These are phyloP conservation scores for Juglanconis juglandina DNA, from an alignment of 2,329 filamentous ascomycete genomes.

Conservation along the genomic window DNA sequence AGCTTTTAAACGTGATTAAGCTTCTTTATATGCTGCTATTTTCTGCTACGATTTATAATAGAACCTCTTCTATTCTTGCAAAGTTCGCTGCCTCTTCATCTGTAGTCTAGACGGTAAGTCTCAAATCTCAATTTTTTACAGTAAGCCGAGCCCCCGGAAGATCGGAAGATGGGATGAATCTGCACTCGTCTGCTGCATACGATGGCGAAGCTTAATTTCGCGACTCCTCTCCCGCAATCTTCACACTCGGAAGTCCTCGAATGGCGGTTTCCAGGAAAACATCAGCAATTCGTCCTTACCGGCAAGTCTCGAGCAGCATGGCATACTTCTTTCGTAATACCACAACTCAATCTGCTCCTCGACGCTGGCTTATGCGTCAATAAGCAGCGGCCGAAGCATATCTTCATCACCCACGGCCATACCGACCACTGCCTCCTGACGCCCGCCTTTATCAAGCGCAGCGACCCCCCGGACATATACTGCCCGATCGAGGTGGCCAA, in stretches of 20 bases:
- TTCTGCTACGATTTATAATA: no score
- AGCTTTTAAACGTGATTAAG: no score
- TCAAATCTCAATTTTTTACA: neutral
- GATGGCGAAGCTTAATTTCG: conserved; percentile 29
- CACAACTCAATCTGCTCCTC: conserved; percentile 46
- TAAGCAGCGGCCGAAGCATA: conserved; percentile 43
- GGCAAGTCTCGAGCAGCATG: conserved; percentile 47
- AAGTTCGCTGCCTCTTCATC: no score
- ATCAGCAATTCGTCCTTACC: conserved; percentile 39
- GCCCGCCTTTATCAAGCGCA: conserved; percentile 40
- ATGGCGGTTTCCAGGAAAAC: conserved; percentile 42
- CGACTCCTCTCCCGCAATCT: conserved; percentile 42
- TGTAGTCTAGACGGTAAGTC: no score
- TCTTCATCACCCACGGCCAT: conserved; percentile 50
- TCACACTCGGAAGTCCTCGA: conserved; percentile 42
- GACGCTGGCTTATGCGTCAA: conserved; percentile 47
- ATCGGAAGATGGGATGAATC: no score
- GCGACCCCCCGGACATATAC: conserved; percentile 44
- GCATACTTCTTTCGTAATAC: conserved; percentile 50
- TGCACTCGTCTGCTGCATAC: neutral
- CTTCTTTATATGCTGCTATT: no score
- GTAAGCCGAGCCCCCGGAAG: no score
- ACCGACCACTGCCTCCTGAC: conserved; percentile 43
- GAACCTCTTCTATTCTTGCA: no score
- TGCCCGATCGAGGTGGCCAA: conserved; percentile 39